phyloP scores from a whole-genome alignment of 345 rosid species.

The Melaleuca quinquenervia region DNA sequence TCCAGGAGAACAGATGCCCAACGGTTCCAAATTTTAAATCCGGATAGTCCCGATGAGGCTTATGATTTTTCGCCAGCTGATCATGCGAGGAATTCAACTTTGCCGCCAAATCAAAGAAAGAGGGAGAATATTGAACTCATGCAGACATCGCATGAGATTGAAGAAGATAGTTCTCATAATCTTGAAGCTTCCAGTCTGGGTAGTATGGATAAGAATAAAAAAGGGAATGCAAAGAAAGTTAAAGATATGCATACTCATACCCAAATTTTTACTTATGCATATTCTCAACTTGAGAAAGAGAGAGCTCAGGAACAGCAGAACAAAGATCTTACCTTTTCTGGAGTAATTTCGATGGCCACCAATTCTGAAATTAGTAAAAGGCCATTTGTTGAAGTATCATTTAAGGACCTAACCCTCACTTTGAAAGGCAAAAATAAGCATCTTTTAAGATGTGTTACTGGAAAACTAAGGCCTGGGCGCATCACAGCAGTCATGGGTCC shows the following conservation, averaged over 20 bases:
- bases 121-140: slow-evolving; percentile 17
- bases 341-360: slow-evolving; percentile 58
- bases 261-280: slow-evolving; percentile 77
- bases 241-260: slow-evolving; percentile 43
- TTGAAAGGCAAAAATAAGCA: slow-evolving; percentile 60
- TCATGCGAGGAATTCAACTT: slow-evolving; percentile 15
- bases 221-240: slow-evolving; percentile 16
- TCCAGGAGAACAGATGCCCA: slow-evolving; percentile 37
- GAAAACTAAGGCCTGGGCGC: slow-evolving; percentile 71
- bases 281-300: slow-evolving; percentile 66
- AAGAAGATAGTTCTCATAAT: slow-evolving; percentile 17
- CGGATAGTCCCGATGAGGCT: slow-evolving; percentile 21
- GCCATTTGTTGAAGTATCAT: slow-evolving; percentile 64
- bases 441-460: slow-evolving; percentile 72
- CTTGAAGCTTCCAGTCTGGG: slow-evolving; percentile 16
- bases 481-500: slow-evolving; percentile 97
- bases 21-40: slow-evolving; percentile 29
- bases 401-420: slow-evolving; percentile 67
- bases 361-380: slow-evolving; percentile 46
- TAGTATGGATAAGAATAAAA: slow-evolving; percentile 14
- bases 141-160: slow-evolving; percentile 30
- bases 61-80: slow-evolving; percentile 19
- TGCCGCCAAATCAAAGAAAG: slow-evolving; percentile 19
- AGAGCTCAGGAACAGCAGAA: slow-evolving; percentile 50
- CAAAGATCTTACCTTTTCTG: slow-evolving; percentile 60